Evolutionary conservation across 1,139 yeast species (phyloP).

Genomic region (Sugiyamaella sp.): DNA sequence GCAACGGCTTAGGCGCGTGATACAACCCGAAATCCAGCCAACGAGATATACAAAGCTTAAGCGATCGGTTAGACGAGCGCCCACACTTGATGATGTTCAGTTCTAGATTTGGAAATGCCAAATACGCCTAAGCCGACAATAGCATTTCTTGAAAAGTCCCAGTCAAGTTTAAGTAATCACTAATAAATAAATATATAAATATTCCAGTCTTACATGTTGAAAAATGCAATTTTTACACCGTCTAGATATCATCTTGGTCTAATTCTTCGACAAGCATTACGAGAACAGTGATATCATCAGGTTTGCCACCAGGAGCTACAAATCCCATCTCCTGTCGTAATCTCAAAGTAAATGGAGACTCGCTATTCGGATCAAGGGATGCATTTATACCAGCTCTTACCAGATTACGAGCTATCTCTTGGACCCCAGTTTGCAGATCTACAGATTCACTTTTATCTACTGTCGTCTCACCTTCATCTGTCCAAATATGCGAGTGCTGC

Average conservation of each 20-base stretch:
- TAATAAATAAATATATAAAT: neutral
- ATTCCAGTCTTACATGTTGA: neutral
- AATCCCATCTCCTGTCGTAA: conserved; percentile 57
- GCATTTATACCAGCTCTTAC: conserved; percentile 69
- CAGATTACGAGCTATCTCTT: conserved; percentile 55
- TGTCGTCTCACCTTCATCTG: conserved; percentile 12
- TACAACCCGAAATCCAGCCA: conserved; percentile 29
- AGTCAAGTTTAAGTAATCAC: too few species aligned
- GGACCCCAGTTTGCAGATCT: conserved; percentile 36
- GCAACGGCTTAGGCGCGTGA: conserved; percentile 19
- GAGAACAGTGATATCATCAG: conserved; percentile 88
- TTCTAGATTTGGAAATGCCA: neutral
- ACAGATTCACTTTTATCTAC: conserved; percentile 26
- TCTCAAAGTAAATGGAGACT: conserved; percentile 88
- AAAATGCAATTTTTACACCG: conserved; percentile 8
- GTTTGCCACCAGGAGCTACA: conserved; percentile 89
- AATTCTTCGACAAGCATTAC: conserved; percentile 48
- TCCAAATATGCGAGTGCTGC: conserved; percentile 30
- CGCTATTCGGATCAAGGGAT: conserved; percentile 71
- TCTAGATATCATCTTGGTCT: conserved; percentile 7
- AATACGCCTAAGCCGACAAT: too few species aligned
- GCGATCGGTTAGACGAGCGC: neutral
- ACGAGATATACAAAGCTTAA: conserved; percentile 23
- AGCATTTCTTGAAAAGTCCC: too few species aligned
- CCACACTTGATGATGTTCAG: conserved; percentile 14